Evolutionary conservation across 306 rosid species (phyloP).

Genomic region (Rosa chinensis): DNA sequence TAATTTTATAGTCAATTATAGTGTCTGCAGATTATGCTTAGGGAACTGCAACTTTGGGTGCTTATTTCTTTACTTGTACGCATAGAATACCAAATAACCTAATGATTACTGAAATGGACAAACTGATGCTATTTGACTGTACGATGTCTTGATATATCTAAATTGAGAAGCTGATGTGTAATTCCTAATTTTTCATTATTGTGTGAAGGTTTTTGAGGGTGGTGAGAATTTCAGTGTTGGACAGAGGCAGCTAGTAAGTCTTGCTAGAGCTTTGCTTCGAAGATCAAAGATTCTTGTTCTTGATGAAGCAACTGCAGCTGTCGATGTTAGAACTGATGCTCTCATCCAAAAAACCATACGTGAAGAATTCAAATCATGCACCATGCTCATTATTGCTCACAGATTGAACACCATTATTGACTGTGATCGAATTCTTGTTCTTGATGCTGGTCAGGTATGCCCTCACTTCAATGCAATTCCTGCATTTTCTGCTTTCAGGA

Average conservation of each 20-base stretch:
- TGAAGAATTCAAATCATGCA: constrained; percentile 77
- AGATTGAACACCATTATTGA: constrained; percentile 84
- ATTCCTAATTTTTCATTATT: constrained; percentile 13
- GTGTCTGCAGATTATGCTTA: neutral
- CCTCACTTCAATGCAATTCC: constrained; percentile 6
- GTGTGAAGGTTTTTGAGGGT: constrained; percentile 69
- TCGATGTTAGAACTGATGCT: constrained; percentile 88
- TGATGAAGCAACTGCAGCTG: constrained; percentile 95
- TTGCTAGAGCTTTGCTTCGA: constrained; percentile 78
- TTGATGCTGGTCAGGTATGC: constrained; percentile 72
- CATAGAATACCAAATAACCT: neutral
- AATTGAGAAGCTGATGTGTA: neutral
- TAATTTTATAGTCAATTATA: neutral
- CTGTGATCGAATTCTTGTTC: constrained; percentile 66
- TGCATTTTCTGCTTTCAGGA: neutral
- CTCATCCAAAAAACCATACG: constrained; percentile 85
- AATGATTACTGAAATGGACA: too few species aligned
- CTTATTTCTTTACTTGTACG: neutral
- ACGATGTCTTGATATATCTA: neutral
- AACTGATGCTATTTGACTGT: neutral
- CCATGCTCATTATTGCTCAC: constrained; percentile 89
- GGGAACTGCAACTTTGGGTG: neutral
- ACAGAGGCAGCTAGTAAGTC: constrained; percentile 84
- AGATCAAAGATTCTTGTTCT: constrained; percentile 86
- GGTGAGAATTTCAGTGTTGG: constrained; percentile 96